Conservation (phyloP, 768 basidiomycete species). For the Boletus huronensis region DNA sequence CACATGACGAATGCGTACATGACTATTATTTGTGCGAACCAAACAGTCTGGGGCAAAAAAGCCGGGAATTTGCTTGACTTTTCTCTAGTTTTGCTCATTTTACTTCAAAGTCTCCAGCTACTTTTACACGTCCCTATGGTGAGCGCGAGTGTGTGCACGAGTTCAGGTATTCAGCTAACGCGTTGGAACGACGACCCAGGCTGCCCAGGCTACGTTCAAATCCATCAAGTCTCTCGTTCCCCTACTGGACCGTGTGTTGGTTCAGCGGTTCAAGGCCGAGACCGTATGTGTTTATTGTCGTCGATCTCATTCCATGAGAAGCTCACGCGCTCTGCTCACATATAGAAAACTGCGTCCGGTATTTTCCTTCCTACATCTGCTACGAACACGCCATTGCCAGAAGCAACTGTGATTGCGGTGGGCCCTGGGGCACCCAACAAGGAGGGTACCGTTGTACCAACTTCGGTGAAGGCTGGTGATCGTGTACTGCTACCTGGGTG, state of each 20-base stretch:
- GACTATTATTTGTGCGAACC: constrained; percentile 25
- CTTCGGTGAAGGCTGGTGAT: constrained; percentile 83
- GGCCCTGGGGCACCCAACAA: constrained; percentile 94
- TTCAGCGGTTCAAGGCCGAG: constrained; percentile 96
- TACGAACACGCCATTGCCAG: constrained; percentile 83
- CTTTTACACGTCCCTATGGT: constrained; percentile 26
- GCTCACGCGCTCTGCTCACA: not conserved
- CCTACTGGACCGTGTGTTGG: constrained; percentile 92
- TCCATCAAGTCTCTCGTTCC: constrained; percentile 88
- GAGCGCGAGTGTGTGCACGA: constrained; percentile 4
- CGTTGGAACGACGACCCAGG: constrained; percentile 37
- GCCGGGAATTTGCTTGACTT: constrained; percentile 9
- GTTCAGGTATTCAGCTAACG: not conserved
- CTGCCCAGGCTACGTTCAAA: constrained; percentile 91
- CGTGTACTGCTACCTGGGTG: constrained; percentile 92
- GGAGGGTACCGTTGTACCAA: constrained; percentile 72
- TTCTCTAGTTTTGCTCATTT: constrained; percentile 26
- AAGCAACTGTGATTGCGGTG: constrained; percentile 93
- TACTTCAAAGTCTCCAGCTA: constrained; percentile 6
- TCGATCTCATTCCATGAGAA: not conserved
- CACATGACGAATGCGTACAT: constrained; percentile 21
- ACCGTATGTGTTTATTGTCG: constrained; percentile 55
- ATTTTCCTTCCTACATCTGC: constrained; percentile 94
- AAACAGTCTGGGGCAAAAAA: constrained; percentile 28
- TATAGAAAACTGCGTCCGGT: constrained; percentile 94